Percentiles rank a stretch among this genome's conserved stretches.
These are phyloP conservation scores for Prunus kanzakura DNA, from an alignment of 306 rosid species.

Conservation along the genomic window DNA sequence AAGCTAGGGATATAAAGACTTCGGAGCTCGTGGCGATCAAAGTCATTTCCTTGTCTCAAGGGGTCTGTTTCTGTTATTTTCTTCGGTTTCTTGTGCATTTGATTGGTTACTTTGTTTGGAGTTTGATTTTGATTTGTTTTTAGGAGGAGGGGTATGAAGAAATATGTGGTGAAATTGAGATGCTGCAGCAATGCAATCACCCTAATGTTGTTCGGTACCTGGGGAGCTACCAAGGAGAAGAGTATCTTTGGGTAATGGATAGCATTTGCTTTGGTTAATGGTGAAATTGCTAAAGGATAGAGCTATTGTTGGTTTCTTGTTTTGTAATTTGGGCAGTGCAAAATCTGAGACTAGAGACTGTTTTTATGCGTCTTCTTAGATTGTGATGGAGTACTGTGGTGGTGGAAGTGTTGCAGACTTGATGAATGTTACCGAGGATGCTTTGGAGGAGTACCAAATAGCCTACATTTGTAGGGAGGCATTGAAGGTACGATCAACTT, in stretches of 20 bases:
- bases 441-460: constrained; percentile 93
- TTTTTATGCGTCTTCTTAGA: constrained; percentile 60
- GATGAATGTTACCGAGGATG: constrained; percentile 78
- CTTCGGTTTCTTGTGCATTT: neutral
- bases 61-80: constrained; percentile 45
- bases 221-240: constrained; percentile 99
- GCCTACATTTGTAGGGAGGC: constrained; percentile 96
- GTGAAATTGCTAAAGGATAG: constrained; percentile 2
- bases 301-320: constrained; percentile 2
- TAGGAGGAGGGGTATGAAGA: constrained; percentile 99
- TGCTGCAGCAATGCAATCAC: constrained; percentile 97
- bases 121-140: constrained; percentile 23
- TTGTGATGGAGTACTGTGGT: constrained; percentile 99
- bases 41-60: constrained; percentile 88
- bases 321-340: constrained; percentile 14
- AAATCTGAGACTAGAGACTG: constrained; percentile 19
- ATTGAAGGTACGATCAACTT: constrained; percentile 57
- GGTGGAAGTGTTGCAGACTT: constrained; percentile 98
- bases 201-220: constrained; percentile 97
- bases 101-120: constrained; percentile 4
- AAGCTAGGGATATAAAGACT: constrained; percentile 88
- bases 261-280: neutral
- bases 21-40: constrained; percentile 95
- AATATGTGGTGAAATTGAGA: constrained; percentile 97
- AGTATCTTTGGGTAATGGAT: constrained; percentile 89